Evolutionary conservation across 1,139 yeast genomes (phyloP), one percentile per base, ranked within the genome.

Genomic region (Pneumocystis wakefieldiae): DNA sequence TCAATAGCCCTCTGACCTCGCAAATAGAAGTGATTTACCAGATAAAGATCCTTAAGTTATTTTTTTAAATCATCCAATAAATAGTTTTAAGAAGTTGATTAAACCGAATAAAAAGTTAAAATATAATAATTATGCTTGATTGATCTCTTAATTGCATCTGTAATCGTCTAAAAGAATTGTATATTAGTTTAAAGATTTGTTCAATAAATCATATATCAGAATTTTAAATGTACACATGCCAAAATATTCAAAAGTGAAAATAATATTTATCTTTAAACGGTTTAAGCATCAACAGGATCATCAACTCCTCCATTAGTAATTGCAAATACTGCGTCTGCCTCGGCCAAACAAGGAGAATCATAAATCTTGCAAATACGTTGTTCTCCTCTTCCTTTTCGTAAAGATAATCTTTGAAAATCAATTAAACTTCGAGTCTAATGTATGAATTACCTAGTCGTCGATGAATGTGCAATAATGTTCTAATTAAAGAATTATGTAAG

Each of bases 271-370:
- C 28, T n/a, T 6, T 10, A 48, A 19, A 3, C 24, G 24, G 14
- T 24, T 4, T 24, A 48, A 24, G 55, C n/a, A 48, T 48, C 55
- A 62, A 55, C 60, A 17, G 97, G 97, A 75, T 92, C 99, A 66
- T 96, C 96, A 68, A 92, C 86, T 65, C 99, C 98, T 71, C 92
- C 97, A 71, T 90, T 96, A 71, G 91, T 91, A 67, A 92, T 89
- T 17, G 96, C 97, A 77, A 92, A 92, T 15, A 90, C 86, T 70
- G 96, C 87, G 70, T 92, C 97, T 65, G 94, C 85, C 72, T 92
- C 97, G 0, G 98, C 97, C 67, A 92, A 78, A 73, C 97, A 90
- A 1, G 96, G 98, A 66, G 96, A 87, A 73, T 92, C 98, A 69
- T 89, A 90, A 64, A 92, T 86, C 74, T 89, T 90, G 76, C 97